These are phyloP conservation scores for Trichoderma asperellum DNA, from an alignment of 2,329 filamentous ascomycete species.

Conservation along the genomic window DNA sequence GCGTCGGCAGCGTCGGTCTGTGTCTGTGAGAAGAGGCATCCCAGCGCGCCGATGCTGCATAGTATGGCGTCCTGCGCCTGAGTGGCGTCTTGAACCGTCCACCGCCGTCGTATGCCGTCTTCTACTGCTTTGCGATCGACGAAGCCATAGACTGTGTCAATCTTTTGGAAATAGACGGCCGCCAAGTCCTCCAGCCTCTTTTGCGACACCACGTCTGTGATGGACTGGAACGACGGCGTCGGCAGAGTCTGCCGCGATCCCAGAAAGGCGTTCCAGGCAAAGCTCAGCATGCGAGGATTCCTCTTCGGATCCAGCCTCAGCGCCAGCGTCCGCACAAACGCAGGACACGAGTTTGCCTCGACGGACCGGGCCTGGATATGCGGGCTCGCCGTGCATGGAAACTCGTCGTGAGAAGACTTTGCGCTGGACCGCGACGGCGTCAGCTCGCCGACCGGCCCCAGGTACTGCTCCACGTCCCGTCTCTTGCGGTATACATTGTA, in stretches of 20 bases:
- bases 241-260: not conserved
- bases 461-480: not conserved
- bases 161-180: not conserved
- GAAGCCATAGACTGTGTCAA: slow-evolving; percentile 6
- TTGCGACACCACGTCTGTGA: not conserved
- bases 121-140: not conserved
- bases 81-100: not conserved
- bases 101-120: not conserved
- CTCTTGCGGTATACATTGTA: slow-evolving; percentile 1
- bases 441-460: not conserved
- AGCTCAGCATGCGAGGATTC: slow-evolving; percentile 8
- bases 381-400: not conserved
- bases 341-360: slow-evolving; percentile 18
- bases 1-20: not conserved
- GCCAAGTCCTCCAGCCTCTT: not conserved
- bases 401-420: not conserved
- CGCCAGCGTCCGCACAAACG: slow-evolving; percentile 6
- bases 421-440: not conserved
- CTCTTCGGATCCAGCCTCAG: slow-evolving; percentile 11
- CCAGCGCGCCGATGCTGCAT: not conserved
- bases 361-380: slow-evolving; percentile 12
- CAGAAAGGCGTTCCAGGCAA: slow-evolving; percentile 23
- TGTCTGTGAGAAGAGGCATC: slow-evolving; percentile 7
- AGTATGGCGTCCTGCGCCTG: slow-evolving; percentile 4
- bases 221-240: not conserved